Evolutionary conservation across 495 filamentous ascomycete genomes (phyloP), one percentile per base, ranked within the genome.

Genomic region (Amphirosellinia nigrospora): DNA sequence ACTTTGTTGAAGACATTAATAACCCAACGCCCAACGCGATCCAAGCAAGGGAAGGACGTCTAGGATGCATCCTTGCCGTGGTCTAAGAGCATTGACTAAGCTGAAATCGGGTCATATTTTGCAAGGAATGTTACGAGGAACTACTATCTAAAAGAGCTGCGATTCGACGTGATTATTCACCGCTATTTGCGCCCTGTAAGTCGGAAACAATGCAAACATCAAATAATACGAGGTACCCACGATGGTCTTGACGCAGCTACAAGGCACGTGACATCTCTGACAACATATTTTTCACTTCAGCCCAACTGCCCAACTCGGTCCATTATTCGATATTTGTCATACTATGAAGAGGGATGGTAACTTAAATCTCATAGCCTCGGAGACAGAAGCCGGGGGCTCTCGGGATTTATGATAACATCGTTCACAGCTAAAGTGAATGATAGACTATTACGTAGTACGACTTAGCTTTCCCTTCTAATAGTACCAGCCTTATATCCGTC

Each of bases 191-290:
- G 32, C 16, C 50, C 5, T 53, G 21, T 58, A 21, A 36, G 8
- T 2, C 53, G 0, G 32, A 21, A 36, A 32, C 4, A 34, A 36
- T 36, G n/a, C 32, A 34, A 21, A 58, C 15, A 15, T 0, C n/a
- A n/a, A 13, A 21, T 11, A 36, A 58, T 58, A 58, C 55, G 55
- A 58, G 32, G 55, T 58, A 34, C 13, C 50, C 30, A 36, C 30
- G 0, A 13, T 56, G 32, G 11, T 21, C 16, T 36, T 36, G 16
- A 58, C 28, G 19, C 16, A 38, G 21, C 7, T 36, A 10, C 30
- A 1, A 36, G 30, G 55, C 55, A 58, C 55, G 55, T 58, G 55
- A 36, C 55, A 58, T 36, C 21, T 58, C 55, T 21, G 55, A 58
- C 55, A 34, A 36, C 55, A 58, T 58, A 36, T 58, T 58, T n/a